Evolutionary conservation across 805 yeast genomes (phyloP).

Genomic region (Wickerhamomyces queroliae): DNA sequence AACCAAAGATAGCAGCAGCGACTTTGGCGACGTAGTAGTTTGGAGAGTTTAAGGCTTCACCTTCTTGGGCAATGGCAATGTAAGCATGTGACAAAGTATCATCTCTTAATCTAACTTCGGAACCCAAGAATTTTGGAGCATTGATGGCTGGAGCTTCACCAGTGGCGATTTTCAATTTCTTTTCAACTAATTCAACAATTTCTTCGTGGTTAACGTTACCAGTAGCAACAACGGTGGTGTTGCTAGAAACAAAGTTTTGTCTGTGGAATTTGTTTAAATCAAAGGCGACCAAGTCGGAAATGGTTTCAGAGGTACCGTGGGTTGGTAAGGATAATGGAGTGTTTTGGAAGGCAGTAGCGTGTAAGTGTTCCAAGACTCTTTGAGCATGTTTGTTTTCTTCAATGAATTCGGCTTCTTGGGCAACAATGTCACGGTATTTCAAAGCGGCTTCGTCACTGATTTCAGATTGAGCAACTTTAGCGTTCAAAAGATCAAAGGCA

Average conservation of each 20-base stretch:
- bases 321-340: slow-evolving; percentile 74
- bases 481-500: slow-evolving; percentile 48
- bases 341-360: slow-evolving; percentile 83
- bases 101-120: slow-evolving; percentile 84
- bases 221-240: slow-evolving; percentile 62
- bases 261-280: slow-evolving; percentile 55
- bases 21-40: slow-evolving; percentile 68
- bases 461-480: slow-evolving; percentile 31
- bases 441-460: slow-evolving; percentile 39
- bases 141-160: slow-evolving; percentile 46
- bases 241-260: slow-evolving; percentile 54
- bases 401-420: slow-evolving; percentile 42
- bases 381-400: slow-evolving; percentile 51
- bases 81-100: slow-evolving; percentile 80
- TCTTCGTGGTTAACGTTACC: slow-evolving; percentile 70
- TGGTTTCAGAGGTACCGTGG: slow-evolving; percentile 65
- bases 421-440: slow-evolving; percentile 40
- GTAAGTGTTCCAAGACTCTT: slow-evolving; percentile 66
- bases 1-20: slow-evolving; percentile 59
- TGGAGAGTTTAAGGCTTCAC: slow-evolving; percentile 59
- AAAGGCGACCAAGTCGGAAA: slow-evolving; percentile 47
- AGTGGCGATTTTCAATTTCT: slow-evolving; percentile 39
- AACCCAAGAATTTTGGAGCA: slow-evolving; percentile 70
- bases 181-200: slow-evolving; percentile 60
- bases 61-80: slow-evolving; percentile 68